Percentiles rank a stretch among this genome's conserved stretches.
Evolutionary conservation across 2,329 filamentous ascomycete genomes (phyloP).

Genomic region (Conoideocrella luteorostrata): DNA sequence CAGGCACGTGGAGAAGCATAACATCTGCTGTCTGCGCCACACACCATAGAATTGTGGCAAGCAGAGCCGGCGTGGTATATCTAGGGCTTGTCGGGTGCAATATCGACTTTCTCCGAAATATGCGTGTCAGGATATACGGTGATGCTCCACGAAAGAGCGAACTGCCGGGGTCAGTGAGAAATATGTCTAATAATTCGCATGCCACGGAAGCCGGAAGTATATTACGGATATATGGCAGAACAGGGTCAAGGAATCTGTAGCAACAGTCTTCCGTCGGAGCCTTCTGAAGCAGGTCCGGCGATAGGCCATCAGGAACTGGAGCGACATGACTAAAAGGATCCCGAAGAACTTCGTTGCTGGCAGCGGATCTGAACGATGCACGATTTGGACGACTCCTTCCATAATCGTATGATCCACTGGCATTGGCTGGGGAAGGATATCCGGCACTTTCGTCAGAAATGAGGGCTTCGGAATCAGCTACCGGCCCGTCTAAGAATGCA

Average conservation of each 20-base stretch:
- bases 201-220: conserved; percentile 35
- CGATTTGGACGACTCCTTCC: conserved; percentile 2
- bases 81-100: conserved; percentile 33
- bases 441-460: conserved; percentile 22
- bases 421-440: conserved; percentile 21
- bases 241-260: conserved; percentile 34
- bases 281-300: conserved; percentile 18
- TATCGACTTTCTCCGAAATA: conserved; percentile 39
- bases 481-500: conserved; percentile 6
- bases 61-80: conserved; percentile 34
- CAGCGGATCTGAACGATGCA: conserved; percentile 15
- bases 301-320: conserved; percentile 12
- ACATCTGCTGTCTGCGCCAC: conserved; percentile 41
- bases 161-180: conserved; percentile 37
- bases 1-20: conserved; percentile 33
- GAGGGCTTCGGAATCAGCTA: conserved; percentile 16
- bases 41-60: conserved; percentile 42
- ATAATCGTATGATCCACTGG: conserved; percentile 4
- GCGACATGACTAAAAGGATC: conserved; percentile 15
- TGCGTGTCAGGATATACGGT: conserved; percentile 39
- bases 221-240: conserved; percentile 31
- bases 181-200: conserved; percentile 41
- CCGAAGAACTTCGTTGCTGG: conserved; percentile 10
- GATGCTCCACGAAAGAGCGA: conserved; percentile 37
- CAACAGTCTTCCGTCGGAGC: conserved; percentile 25